phyloP scores from a whole-genome alignment of 164 flowering plant species.

The Vitis labrusca region DNA sequence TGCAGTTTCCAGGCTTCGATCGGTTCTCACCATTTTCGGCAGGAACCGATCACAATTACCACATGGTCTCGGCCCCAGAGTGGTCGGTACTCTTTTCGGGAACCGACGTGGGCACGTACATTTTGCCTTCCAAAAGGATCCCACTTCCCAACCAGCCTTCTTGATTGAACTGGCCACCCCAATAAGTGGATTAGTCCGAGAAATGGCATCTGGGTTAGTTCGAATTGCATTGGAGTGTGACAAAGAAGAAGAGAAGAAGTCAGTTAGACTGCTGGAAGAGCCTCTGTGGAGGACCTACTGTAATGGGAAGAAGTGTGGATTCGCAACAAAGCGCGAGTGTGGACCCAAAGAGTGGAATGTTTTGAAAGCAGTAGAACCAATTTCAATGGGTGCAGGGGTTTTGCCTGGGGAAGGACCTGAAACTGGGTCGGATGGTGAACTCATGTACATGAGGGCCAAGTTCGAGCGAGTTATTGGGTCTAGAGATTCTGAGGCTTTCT shows the following conservation, averaged over 20 bases:
- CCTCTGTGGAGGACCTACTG: slow-evolving; percentile 62
- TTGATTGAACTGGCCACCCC: slow-evolving; percentile 62
- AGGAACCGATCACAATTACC: slow-evolving; percentile 23
- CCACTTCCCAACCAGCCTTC: slow-evolving; percentile 45
- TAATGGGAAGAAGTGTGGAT: slow-evolving; percentile 64
- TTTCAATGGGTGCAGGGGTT: slow-evolving; percentile 87
- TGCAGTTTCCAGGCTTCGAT: slow-evolving; percentile 48
- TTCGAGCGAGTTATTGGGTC: slow-evolving; percentile 81
- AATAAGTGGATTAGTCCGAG: slow-evolving; percentile 49
- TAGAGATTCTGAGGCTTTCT: slow-evolving; percentile 75
- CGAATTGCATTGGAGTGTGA: slow-evolving; percentile 65
- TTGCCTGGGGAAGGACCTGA: slow-evolving; percentile 40
- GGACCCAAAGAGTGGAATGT: slow-evolving; percentile 47
- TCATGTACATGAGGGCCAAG: slow-evolving; percentile 92
- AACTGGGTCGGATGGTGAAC: slow-evolving; percentile 34
- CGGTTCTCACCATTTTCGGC: slow-evolving; percentile 35
- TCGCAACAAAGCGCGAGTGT: slow-evolving; percentile 44
- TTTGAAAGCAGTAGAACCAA: slow-evolving; percentile 65
- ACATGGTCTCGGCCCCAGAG: slow-evolving; percentile 35
- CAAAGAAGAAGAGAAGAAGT: slow-evolving; percentile 27
- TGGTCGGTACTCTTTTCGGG: slow-evolving; percentile 62
- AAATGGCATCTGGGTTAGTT: slow-evolving; percentile 73
- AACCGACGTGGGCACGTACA: slow-evolving; percentile 54
- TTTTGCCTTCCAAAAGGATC: slow-evolving; percentile 56
- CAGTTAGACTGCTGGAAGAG: slow-evolving; percentile 42